Conservation (phyloP, 2,329 filamentous ascomycete genomes). For the Botryosphaeria dothidea region DNA sequence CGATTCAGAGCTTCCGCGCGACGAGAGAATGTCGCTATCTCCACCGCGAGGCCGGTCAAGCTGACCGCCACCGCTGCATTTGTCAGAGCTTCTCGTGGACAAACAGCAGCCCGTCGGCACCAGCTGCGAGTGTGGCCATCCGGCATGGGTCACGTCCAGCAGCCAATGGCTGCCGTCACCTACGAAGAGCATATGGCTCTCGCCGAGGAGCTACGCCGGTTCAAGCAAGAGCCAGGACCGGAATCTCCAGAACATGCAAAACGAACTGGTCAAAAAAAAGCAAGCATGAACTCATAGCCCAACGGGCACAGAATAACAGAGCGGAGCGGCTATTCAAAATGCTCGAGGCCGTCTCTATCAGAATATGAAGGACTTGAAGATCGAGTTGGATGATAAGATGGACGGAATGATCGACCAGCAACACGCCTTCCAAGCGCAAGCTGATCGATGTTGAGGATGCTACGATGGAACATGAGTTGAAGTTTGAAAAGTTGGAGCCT, state of each 20-base stretch:
- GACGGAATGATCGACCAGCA: conserved; percentile 43
- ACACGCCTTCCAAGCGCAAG: conserved; percentile 38
- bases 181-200: conserved; percentile 38
- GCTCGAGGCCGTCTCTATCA: conserved; percentile 39
- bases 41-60: conserved; percentile 29
- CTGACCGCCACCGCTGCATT: conserved; percentile 41
- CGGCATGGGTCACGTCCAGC: conserved; percentile 48
- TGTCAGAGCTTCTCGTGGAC: conserved; percentile 46
- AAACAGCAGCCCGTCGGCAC: conserved; percentile 36
- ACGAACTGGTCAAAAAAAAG: conserved; percentile 25
- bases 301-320: conserved; percentile 36
- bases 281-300: conserved; percentile 29
- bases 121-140: conserved; percentile 49
- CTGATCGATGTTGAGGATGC: conserved; percentile 41
- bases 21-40: conserved; percentile 42
- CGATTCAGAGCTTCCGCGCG: conserved; percentile 37
- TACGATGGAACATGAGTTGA: conserved; percentile 41
- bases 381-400: conserved; percentile 41
- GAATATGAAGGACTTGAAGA: conserved; percentile 40
- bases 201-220: conserved; percentile 37
- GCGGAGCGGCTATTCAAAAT: conserved; percentile 34
- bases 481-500: conserved; percentile 37
- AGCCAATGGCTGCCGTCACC: conserved; percentile 36
- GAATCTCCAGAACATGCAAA: conserved; percentile 36
- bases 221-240: conserved; percentile 34